Percentiles rank a stretch among this genome's conserved stretches.
phyloP scores from a whole-genome alignment of 768 basidiomycete species.

The Suillus alpinus region DNA sequence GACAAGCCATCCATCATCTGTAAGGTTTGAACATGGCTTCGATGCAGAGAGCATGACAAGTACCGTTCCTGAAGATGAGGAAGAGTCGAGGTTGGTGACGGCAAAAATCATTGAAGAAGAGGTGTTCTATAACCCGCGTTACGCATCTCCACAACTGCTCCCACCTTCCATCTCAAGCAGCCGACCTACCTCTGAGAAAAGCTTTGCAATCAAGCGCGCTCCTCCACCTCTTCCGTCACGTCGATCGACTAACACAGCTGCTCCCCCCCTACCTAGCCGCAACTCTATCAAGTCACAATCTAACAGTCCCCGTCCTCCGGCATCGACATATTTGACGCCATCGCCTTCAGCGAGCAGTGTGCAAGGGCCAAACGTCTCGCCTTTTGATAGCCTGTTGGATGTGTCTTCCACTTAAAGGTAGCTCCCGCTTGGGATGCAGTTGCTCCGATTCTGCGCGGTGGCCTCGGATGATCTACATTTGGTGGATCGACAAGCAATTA shows the following conservation, averaged over 20 bases:
- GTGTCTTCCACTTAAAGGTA: conserved; percentile 20
- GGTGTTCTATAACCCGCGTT: conserved; percentile 20
- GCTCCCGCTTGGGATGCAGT: neutral
- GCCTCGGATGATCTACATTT: neutral
- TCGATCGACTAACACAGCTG: conserved; percentile 32
- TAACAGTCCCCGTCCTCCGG: conserved; percentile 16
- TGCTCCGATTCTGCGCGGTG: neutral
- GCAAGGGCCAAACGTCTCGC: conserved; percentile 47
- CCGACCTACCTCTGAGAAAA: conserved; percentile 21
- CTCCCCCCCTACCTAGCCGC: conserved; percentile 51
- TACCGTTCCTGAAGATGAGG: conserved; percentile 42
- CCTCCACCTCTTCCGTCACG: conserved; percentile 70
- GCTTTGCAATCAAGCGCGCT: conserved; percentile 38
- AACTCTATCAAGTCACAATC: conserved; percentile 21
- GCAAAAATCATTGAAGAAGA: conserved; percentile 25
- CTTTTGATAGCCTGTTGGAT: conserved; percentile 65
- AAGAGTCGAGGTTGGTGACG: conserved; percentile 34
- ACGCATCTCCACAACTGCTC: conserved; percentile 4
- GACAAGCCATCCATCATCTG: conserved; percentile 7
- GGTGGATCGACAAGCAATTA: neutral
- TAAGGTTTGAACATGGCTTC: conserved; percentile 21
- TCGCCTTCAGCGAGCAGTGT: conserved; percentile 34
- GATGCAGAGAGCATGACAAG: conserved; percentile 43
- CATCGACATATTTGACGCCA: conserved; percentile 25
- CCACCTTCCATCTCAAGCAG: conserved; percentile 21